Conservation (phyloP, 495 filamentous ascomycete genomes). For the Aspergillus cavernicola region DNA sequence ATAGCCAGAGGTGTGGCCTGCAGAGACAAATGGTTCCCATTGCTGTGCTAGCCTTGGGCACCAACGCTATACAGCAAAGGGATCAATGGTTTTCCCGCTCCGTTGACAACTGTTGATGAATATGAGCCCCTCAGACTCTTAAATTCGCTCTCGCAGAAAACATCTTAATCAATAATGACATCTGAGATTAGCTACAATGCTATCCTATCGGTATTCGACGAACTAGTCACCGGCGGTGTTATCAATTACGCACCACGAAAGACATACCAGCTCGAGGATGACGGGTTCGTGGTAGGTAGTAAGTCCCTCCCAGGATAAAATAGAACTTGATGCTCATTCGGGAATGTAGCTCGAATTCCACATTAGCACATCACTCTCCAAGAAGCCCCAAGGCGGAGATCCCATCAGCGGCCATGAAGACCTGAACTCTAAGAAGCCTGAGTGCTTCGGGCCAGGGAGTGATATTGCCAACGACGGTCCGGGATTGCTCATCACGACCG, state of each 20-base stretch:
- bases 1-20: too few relatives aligned
- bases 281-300: background rate
- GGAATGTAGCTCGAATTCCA: background rate
- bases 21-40: too few relatives aligned
- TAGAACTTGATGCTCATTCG: background rate
- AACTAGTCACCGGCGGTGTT: background rate
- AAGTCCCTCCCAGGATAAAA: background rate
- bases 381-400: slow-evolving; percentile 3
- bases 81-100: background rate
- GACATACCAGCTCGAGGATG: background rate
- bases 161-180: background rate
- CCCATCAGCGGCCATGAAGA: slow-evolving; percentile 1
- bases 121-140: background rate
- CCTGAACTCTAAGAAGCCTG: background rate
- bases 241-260: background rate
- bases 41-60: background rate
- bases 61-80: background rate
- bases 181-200: background rate
- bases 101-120: background rate
- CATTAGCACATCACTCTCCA: slow-evolving; percentile 1
- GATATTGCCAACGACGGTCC: slow-evolving; percentile 1
- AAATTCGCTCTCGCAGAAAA: background rate
- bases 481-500: background rate
- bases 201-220: background rate
- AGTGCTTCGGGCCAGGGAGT: slow-evolving; percentile 7